Evolutionary conservation across 1,284 basidiomycete species (phyloP).

Genomic region (Ganoderma sinense): DNA sequence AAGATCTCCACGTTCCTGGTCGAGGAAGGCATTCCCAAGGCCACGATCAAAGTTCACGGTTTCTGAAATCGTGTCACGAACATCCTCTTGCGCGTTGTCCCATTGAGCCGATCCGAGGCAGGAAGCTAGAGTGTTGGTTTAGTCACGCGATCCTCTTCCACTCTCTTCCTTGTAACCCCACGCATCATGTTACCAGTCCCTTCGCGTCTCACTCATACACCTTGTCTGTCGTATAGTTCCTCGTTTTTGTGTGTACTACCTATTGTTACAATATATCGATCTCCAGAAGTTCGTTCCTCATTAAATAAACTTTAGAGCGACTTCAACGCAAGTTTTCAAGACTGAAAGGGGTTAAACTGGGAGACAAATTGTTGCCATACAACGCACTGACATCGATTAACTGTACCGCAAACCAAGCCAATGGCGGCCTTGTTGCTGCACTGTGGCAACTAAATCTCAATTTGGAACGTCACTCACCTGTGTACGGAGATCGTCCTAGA

Average conservation of each 20-base stretch:
- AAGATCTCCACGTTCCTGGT: constrained; percentile 91
- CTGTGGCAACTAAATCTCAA: not conserved
- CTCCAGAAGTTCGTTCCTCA: constrained; percentile 24
- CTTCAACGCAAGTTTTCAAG: not conserved
- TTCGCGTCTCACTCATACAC: constrained; percentile 17
- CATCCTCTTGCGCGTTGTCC: not conserved
- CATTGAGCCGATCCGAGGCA: constrained; percentile 23
- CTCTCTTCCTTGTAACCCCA: constrained; percentile 25
- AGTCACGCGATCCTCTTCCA: constrained; percentile 28
- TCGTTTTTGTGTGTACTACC: constrained; percentile 37
- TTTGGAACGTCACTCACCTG: constrained; percentile 1
- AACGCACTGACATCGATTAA: not conserved
- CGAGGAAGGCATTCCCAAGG: constrained; percentile 77
- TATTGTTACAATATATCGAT: constrained; percentile 38
- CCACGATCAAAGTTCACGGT: constrained; percentile 86
- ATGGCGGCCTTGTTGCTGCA: not conserved
- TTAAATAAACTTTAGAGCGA: not conserved
- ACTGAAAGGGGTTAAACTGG: no score
- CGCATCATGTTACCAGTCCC: constrained; percentile 16
- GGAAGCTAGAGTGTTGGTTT: constrained; percentile 33
- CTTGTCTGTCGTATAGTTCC: constrained; percentile 28
- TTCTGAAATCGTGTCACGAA: constrained; percentile 58
- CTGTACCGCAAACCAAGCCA: not conserved
- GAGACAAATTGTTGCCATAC: not conserved
- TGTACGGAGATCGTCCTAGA: constrained; percentile 3